phyloP scores from a whole-genome alignment of 441 rosid genomes.

The Pelargonium australe region DNA sequence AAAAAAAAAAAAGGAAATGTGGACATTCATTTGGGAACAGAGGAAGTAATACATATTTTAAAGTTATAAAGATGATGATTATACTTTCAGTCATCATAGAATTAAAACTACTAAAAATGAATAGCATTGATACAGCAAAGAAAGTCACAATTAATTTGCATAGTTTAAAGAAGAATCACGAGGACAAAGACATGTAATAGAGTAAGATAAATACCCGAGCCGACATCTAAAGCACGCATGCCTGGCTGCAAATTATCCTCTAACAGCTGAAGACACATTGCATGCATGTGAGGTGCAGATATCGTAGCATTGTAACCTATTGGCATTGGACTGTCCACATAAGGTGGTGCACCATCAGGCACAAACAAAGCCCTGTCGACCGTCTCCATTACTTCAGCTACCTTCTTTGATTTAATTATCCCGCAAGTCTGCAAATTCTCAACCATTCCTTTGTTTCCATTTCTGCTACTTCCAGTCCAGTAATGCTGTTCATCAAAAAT shows the following conservation, averaged over 20 bases:
- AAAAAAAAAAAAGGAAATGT: no score
- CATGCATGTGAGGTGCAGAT: conserved; percentile 98
- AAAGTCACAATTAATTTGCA: neutral
- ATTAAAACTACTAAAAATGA: neutral
- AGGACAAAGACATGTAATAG: neutral
- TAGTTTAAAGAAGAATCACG: neutral
- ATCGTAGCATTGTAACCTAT: conserved; percentile 90
- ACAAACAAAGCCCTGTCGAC: conserved; percentile 80
- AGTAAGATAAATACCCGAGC: conserved; percentile 52
- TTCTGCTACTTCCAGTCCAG: conserved; percentile 49
- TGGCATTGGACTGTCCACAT: conserved; percentile 71
- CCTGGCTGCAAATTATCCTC: conserved; percentile 76
- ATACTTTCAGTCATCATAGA: neutral
- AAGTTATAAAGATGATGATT: neutral
- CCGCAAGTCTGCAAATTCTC: conserved; percentile 50
- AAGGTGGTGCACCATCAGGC: conserved; percentile 56
- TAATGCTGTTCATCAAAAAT: conserved; percentile 35
- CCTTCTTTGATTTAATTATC: conserved; percentile 50
- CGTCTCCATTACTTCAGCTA: conserved; percentile 77
- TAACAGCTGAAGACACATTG: conserved; percentile 75
- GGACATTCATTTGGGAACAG: no score
- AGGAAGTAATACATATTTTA: neutral
- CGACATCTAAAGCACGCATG: conserved; percentile 86
- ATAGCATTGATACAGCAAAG: neutral
- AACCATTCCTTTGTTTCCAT: conserved; percentile 68